Percentiles rank a stretch among this genome's conserved stretches.
Conservation (phyloP, 192 early-diverging fungal genomes). For the Coemansia sp. region DNA sequence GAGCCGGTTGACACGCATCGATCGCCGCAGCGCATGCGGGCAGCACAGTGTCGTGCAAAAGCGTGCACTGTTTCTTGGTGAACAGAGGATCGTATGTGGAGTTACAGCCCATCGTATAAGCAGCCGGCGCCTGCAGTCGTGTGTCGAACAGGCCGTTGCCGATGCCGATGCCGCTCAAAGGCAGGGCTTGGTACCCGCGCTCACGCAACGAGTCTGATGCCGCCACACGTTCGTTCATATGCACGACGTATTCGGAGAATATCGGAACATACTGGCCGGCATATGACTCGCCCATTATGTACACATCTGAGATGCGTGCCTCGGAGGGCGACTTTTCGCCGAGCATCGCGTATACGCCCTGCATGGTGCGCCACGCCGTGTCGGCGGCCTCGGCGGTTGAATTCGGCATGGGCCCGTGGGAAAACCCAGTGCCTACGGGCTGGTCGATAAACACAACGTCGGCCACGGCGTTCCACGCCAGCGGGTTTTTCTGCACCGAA, state of each 20-base stretch:
- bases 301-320: slow-evolving; percentile 1
- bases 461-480: slow-evolving; percentile 72
- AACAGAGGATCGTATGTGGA: slow-evolving; percentile 45
- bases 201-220: slow-evolving; percentile 15
- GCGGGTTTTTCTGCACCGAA: slow-evolving; percentile 46
- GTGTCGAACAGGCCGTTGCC: slow-evolving; percentile 59
- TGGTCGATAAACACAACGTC: slow-evolving; percentile 58
- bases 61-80: slow-evolving; percentile 17
- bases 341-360: slow-evolving; percentile 41
- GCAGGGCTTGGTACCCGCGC: slow-evolving; percentile 33
- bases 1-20: slow-evolving; percentile 36
- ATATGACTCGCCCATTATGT: slow-evolving; percentile 60
- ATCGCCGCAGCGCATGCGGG: slow-evolving; percentile 54
- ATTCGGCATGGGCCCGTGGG: slow-evolving; percentile 54
- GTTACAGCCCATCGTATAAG: slow-evolving; percentile 47
- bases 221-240: slow-evolving; percentile 35
- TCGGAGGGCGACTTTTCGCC: not conserved
- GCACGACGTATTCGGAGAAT: slow-evolving; percentile 44
- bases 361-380: slow-evolving; percentile 53
- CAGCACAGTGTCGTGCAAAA: slow-evolving; percentile 47
- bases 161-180: slow-evolving; percentile 54
- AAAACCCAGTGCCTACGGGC: slow-evolving; percentile 74
- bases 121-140: slow-evolving; percentile 30
- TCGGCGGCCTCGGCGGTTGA: slow-evolving; percentile 54
- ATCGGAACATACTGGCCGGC: slow-evolving; percentile 58